Evolutionary conservation across 768 basidiomycete species (phyloP), one percentile per base, ranked within the genome.

Genomic region (Boletus reticuloceps): DNA sequence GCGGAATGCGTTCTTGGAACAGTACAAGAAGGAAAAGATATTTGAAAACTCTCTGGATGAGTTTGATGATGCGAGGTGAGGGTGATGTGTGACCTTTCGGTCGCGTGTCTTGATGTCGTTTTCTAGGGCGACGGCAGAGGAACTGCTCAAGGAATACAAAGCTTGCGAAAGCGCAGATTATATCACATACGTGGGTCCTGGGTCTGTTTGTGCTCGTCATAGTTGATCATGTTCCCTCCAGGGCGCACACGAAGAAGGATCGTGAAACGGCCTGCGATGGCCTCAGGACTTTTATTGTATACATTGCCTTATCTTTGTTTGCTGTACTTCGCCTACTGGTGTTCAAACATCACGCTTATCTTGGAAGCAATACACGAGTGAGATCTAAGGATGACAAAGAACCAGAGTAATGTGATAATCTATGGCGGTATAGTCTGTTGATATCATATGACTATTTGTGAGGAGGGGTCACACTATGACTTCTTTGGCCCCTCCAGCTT

Each of bases 11-110:
- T 98, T 96, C 72, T 71, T 99, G 73, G 94, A 98, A 53, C 92
- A 95, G 69, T 99, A 98, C 77, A 97, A 96, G 77, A 94, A 93
- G 69, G 94, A 98, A 72, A 88, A 89, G 67, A 87, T 96, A 79
- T 99, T 99, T 68, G 88, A 89, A 69, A 88, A 95, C 68, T 87
- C 87, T 2, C 70, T 98, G 60, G 93, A 95, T 60, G 95, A 98
- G 73, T 98, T 99, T 70, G 95, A 98, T 64, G 94, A 97, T 73
- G 90, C 97, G n/a, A 83, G 92, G 94, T 92, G 64, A 55, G 80
- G 44, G 47, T 59, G 20, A 19, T 9, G 10, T 25, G 5, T n/a
- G 14, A 47, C 16, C 5, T 32, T 13, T 38, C 2, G 29, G 31
- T 42, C n/a, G 31, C 6, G 16, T 39, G 1, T 29, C n/a, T 51